These are phyloP conservation scores for Fusarium citri DNA, from an alignment of 2,329 filamentous ascomycete species.

Conservation along the genomic window DNA sequence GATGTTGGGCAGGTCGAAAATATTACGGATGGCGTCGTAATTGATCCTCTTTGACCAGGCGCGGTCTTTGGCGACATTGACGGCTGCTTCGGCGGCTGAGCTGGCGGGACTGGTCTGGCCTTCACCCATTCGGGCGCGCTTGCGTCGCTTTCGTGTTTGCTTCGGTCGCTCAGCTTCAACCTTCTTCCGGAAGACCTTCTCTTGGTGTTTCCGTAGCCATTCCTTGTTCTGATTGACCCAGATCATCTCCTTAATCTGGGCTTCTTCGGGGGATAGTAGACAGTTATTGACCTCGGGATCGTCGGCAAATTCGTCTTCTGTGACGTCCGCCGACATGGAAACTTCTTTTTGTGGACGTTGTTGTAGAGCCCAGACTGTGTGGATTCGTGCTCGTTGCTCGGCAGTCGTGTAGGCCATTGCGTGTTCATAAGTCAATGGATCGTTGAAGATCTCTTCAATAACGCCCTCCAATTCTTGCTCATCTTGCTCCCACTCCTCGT, in stretches of 20 bases:
- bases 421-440: conserved; percentile 68
- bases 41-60: conserved; percentile 81
- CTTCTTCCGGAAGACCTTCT: conserved; percentile 82
- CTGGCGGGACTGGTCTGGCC: conserved; percentile 74
- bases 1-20: conserved; percentile 63
- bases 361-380: conserved; percentile 63
- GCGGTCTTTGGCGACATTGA: conserved; percentile 74
- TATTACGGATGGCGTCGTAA: conserved; percentile 70
- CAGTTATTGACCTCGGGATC: conserved; percentile 90
- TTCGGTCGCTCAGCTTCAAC: conserved; percentile 68
- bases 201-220: conserved; percentile 87
- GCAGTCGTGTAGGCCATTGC: conserved; percentile 69
- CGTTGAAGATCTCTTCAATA: conserved; percentile 76
- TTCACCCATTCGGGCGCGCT: conserved; percentile 70
- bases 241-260: conserved; percentile 85
- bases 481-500: conserved; percentile 71
- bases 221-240: conserved; percentile 97
- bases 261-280: conserved; percentile 77
- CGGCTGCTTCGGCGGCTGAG: conserved; percentile 75
- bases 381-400: conserved; percentile 65
- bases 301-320: conserved; percentile 85
- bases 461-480: conserved; percentile 76
- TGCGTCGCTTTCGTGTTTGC: conserved; percentile 66
- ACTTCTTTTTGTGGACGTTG: conserved; percentile 61
- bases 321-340: conserved; percentile 73